Conservation (phyloP, 2,329 filamentous ascomycete species). For the Aspergillus sp. region DNA sequence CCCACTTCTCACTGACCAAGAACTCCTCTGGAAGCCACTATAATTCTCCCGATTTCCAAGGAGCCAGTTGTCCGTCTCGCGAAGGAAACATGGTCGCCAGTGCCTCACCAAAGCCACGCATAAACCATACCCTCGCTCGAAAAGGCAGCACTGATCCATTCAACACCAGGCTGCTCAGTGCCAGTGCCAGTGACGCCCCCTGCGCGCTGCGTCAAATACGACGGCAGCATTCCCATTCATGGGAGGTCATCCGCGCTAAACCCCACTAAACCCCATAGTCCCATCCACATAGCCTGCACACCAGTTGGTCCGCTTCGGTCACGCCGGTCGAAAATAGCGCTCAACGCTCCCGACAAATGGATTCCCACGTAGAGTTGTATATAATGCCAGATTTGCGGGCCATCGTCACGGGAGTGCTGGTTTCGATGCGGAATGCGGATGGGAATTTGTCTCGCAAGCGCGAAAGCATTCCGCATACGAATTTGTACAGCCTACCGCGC, state of each 20-base stretch:
- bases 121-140: conserved; percentile 25
- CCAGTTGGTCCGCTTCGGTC: conserved; percentile 14
- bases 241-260: conserved; percentile 42
- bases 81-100: conserved; percentile 16
- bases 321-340: conserved; percentile 16
- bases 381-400: conserved; percentile 3
- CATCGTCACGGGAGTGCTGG: conserved; percentile 12
- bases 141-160: conserved; percentile 22
- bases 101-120: conserved; percentile 21
- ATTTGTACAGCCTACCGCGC: conserved; percentile 23
- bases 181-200: conserved; percentile 6
- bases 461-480: conserved; percentile 17
- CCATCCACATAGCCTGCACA: conserved; percentile 22
- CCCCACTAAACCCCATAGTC: conserved; percentile 46
- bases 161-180: conserved; percentile 5
- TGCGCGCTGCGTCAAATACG: too few species aligned
- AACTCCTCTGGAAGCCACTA: conserved; percentile 22
- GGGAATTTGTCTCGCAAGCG: conserved; percentile 18
- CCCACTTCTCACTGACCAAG: conserved; percentile 17
- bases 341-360: conserved; percentile 17
- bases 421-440: conserved; percentile 22
- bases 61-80: conserved; percentile 6
- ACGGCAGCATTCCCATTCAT: conserved; percentile 39
- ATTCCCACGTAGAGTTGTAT: conserved; percentile 27
- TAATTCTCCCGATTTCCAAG: conserved; percentile 6